Conservation (phyloP, 2,329 filamentous ascomycete species). For the Ascochyta rabiei region DNA sequence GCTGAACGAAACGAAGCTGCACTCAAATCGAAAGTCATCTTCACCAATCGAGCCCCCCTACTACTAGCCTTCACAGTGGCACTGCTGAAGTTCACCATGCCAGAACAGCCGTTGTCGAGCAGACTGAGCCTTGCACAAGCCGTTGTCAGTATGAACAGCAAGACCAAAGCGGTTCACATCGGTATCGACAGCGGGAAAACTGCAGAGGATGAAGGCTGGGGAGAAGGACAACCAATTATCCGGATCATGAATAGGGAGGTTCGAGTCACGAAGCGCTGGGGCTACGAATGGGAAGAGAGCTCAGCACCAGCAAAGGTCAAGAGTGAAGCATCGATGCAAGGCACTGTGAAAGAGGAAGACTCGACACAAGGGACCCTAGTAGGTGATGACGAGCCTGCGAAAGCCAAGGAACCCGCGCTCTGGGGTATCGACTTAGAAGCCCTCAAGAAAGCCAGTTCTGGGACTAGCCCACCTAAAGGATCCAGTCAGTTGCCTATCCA, state of each 20-base stretch:
- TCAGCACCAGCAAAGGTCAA: not conserved
- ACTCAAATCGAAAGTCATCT: slow-evolving; percentile 63
- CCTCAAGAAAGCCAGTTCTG: slow-evolving; percentile 54
- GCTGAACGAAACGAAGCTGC: slow-evolving; percentile 62
- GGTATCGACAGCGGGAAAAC: slow-evolving; percentile 70
- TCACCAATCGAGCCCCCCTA: slow-evolving; percentile 82
- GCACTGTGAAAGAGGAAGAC: slow-evolving; percentile 5
- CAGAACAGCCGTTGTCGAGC: slow-evolving; percentile 83
- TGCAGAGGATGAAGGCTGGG: slow-evolving; percentile 74
- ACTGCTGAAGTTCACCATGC: slow-evolving; percentile 79
- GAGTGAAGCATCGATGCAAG: not conserved
- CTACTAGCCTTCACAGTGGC: slow-evolving; percentile 80
- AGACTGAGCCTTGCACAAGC: slow-evolving; percentile 82
- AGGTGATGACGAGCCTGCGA: not conserved
- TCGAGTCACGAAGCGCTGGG: slow-evolving; percentile 76
- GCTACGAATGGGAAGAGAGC: slow-evolving; percentile 58
- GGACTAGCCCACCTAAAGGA: slow-evolving; percentile 21
- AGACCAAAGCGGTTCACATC: slow-evolving; percentile 75
- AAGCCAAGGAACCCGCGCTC: slow-evolving; percentile 54
- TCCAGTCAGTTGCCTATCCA: slow-evolving; percentile 70
- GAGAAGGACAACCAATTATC: slow-evolving; percentile 75
- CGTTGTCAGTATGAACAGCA: slow-evolving; percentile 80
- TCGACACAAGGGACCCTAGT: slow-evolving; percentile 15
- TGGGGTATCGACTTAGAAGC: slow-evolving; percentile 66
- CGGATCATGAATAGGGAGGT: slow-evolving; percentile 76